Conservation (phyloP, 2,329 filamentous ascomycete species). For the Colletotrichum simmondsii region DNA sequence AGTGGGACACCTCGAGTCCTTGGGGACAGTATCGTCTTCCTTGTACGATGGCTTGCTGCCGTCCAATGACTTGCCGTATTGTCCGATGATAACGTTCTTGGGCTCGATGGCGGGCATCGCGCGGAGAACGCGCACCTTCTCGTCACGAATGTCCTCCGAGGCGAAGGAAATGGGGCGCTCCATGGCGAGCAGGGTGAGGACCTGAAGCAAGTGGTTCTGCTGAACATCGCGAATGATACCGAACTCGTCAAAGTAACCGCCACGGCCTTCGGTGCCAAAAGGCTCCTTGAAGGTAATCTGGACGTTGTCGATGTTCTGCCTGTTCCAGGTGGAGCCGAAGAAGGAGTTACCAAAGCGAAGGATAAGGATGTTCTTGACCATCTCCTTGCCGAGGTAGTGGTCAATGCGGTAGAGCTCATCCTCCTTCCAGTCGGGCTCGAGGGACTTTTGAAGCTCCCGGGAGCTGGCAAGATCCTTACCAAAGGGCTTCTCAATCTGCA, state of each 20-base stretch:
- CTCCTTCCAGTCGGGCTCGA: conserved; percentile 98
- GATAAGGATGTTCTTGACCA: conserved; percentile 99
- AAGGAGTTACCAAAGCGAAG: conserved; percentile 98
- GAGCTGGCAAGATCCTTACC: conserved; percentile 97
- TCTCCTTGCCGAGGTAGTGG: conserved; percentile 99
- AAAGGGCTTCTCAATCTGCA: conserved; percentile 97
- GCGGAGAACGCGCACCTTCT: conserved; percentile 96
- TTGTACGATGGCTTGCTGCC: conserved; percentile 98
- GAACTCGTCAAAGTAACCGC: conserved; percentile 99
- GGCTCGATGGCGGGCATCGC: conserved; percentile 95
- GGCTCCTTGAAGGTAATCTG: conserved; percentile 99
- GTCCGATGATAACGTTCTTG: conserved; percentile 99
- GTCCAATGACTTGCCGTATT: conserved; percentile 96
- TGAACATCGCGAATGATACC: conserved; percentile 99
- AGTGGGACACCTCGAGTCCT: conserved; percentile 96
- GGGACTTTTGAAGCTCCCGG: conserved; percentile 90
- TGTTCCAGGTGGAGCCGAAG: conserved; percentile 98
- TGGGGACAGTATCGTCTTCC: conserved; percentile 97
- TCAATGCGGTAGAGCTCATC: conserved; percentile 99
- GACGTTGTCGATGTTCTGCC: conserved; percentile 98
- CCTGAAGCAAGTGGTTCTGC: conserved; percentile 99
- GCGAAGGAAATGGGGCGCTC: conserved; percentile 98
- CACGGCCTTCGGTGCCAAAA: conserved; percentile 96
- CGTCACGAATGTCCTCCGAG: conserved; percentile 96
- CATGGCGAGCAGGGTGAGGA: conserved; percentile 96